Evolutionary conservation across 2,329 filamentous ascomycete species (phyloP).

Genomic region (Stagonosporopsis rhizophila): DNA sequence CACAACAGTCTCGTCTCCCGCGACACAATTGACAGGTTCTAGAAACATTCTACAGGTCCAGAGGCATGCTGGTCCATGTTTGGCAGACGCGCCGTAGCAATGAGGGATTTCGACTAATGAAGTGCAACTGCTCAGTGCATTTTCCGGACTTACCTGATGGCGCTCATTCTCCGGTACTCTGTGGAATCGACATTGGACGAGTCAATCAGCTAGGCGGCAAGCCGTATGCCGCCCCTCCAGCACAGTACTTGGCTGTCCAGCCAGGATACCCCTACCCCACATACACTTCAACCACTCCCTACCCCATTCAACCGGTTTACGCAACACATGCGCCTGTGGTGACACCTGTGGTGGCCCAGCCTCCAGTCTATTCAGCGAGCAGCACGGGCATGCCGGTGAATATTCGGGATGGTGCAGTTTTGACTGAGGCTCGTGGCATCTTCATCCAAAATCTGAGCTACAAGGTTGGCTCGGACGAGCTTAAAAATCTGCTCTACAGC

Average conservation of each 20-base stretch:
- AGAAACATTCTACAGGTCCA: conserved; percentile 33
- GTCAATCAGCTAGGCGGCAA: conserved; percentile 32
- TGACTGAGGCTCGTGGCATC: conserved; percentile 48
- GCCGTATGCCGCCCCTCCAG: conserved; percentile 14
- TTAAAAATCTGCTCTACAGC: conserved; percentile 35
- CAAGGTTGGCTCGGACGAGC: conserved; percentile 33
- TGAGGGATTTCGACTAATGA: conserved; percentile 37
- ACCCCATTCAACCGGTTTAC: conserved; percentile 29
- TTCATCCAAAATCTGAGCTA: conserved; percentile 46
- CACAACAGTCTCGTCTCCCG: neutral
- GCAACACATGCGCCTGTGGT: conserved; percentile 26
- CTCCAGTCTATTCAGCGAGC: conserved; percentile 40
- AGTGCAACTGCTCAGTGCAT: conserved; percentile 44
- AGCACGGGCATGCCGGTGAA: conserved; percentile 47
- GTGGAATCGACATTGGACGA: conserved; percentile 40
- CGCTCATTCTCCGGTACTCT: conserved; percentile 38
- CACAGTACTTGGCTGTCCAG: conserved; percentile 28
- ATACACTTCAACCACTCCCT: conserved; percentile 32
- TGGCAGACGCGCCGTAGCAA: conserved; percentile 41
- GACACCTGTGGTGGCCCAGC: conserved; percentile 14
- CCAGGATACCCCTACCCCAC: conserved; percentile 32
- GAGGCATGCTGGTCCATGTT: conserved; percentile 41
- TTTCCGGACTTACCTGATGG: conserved; percentile 36
- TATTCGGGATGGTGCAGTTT: conserved; percentile 42
- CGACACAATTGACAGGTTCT: neutral